phyloP scores from a whole-genome alignment of 1,284 basidiomycete genomes.

The Stereum hirsutum region DNA sequence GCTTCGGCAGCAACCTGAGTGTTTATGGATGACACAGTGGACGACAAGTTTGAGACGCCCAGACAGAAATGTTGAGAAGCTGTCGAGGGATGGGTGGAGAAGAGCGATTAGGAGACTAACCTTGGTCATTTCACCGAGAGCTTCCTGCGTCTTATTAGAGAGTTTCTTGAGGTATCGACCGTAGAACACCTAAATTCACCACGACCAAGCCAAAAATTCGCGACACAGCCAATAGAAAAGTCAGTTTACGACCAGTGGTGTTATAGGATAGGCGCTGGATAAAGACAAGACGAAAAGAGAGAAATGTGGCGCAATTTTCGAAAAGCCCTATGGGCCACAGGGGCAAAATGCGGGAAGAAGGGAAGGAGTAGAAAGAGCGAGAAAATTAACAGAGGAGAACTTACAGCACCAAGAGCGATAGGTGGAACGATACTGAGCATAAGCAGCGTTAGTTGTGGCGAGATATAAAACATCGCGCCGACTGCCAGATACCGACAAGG shows the following conservation, averaged over 20 bases:
- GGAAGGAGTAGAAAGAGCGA: not conserved
- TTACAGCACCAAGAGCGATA: conserved; percentile 86
- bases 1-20: conserved; percentile 76
- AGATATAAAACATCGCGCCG: conserved; percentile 95
- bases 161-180: conserved; percentile 91
- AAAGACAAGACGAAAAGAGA: not conserved
- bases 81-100: too few species aligned
- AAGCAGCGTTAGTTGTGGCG: conserved; percentile 80
- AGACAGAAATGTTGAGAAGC: too few species aligned
- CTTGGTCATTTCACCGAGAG: conserved; percentile 92
- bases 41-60: not conserved
- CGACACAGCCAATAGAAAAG: not conserved
- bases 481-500: conserved; percentile 34
- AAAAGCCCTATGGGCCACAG: not conserved
- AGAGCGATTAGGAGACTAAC: too few species aligned
- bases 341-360: too few species aligned
- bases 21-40: not conserved
- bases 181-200: conserved; percentile 73
- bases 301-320: not conserved
- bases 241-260: too few species aligned
- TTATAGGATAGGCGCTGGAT: too few species aligned
- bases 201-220: not conserved
- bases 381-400: conserved; percentile 16
- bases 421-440: conserved; percentile 96
- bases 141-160: conserved; percentile 89